Evolutionary conservation across 2,329 filamentous ascomycete species (phyloP).

Genomic region (Alternaria consortialis): DNA sequence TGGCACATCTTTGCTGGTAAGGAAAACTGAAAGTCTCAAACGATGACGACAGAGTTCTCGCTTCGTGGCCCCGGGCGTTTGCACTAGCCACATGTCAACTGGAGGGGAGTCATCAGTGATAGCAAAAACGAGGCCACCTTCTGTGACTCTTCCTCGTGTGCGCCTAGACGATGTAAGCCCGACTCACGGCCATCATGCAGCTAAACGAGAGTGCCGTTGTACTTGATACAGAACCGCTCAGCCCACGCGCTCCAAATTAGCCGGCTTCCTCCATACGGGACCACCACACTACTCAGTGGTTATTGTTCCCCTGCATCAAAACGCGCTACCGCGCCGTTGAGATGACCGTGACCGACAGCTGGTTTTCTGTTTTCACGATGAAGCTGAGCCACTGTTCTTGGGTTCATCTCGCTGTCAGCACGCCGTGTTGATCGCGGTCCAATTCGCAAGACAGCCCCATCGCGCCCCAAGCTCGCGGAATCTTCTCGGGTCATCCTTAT

Average conservation of each 20-base stretch:
- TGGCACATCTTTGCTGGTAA: conserved; percentile 13
- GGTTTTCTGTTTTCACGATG: background rate
- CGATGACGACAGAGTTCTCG: conserved; percentile 32
- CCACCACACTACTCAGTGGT: conserved; percentile 5
- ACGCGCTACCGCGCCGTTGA: conserved; percentile 8
- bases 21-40: conserved; percentile 19
- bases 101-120: background rate
- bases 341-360: background rate
- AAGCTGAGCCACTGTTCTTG: background rate
- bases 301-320: conserved; percentile 10
- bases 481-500: conserved; percentile 11
- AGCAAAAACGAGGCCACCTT: background rate
- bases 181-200: background rate
- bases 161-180: background rate
- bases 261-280: background rate
- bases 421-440: conserved; percentile 6
- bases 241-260: background rate
- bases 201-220: background rate
- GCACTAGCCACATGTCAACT: conserved; percentile 15
- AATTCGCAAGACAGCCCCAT: conserved; percentile 1
- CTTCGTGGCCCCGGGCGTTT: conserved; percentile 9
- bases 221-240: background rate
- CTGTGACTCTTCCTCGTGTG: conserved; percentile 3
- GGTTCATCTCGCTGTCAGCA: background rate
- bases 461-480: conserved; percentile 5